Conservation (phyloP, 371 early-diverging fungal species). For the Gilbertella persicaria region DNA sequence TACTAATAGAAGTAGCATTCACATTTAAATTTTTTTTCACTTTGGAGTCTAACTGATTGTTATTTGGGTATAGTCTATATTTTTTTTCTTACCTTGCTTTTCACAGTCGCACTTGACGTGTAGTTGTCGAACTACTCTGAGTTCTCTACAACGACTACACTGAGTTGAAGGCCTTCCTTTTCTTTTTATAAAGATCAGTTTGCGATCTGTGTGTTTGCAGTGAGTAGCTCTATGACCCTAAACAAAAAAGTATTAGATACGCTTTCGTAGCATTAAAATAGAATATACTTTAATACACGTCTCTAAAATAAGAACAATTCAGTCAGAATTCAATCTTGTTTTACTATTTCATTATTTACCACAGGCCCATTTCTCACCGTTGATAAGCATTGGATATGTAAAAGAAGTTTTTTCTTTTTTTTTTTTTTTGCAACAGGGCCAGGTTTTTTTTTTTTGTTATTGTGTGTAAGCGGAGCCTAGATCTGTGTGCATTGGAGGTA, state of each 20-base stretch:
- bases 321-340: neutral
- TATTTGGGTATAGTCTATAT: too few relatives aligned
- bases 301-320: conserved; percentile 18
- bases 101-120: conserved; percentile 75
- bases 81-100: conserved; percentile 11
- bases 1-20: neutral
- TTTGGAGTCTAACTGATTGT: neutral
- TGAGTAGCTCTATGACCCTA: conserved; percentile 67
- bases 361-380: conserved; percentile 33
- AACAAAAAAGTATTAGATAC: neutral
- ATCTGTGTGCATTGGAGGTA: too few relatives aligned
- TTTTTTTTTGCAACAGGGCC: too few relatives aligned
- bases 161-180: conserved; percentile 85
- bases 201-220: conserved; percentile 64
- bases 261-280: neutral
- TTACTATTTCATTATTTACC: conserved; percentile 22
- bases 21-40: neutral
- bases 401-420: too few relatives aligned
- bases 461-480: too few relatives aligned
- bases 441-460: too few relatives aligned
- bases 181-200: conserved; percentile 66
- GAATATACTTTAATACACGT: conserved; percentile 44
- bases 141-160: conserved; percentile 72
- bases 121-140: conserved; percentile 69
- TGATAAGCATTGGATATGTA: conserved; percentile 16